phyloP scores from a whole-genome alignment of 148 eudicot genomes.

The Rhododendron griersonianum region DNA sequence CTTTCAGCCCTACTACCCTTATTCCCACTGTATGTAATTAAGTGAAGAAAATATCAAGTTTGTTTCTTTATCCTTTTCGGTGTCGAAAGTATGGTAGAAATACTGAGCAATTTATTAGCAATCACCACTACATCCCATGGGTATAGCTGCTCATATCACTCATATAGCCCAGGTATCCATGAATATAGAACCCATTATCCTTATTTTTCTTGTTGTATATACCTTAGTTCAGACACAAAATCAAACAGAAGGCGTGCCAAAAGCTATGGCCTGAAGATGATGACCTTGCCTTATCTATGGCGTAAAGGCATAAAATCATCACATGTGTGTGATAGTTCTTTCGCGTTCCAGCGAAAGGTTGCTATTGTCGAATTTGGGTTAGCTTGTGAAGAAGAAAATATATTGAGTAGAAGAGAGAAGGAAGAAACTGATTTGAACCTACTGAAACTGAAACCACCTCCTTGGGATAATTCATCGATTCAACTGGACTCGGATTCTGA shows the following conservation, averaged over 20 bases:
- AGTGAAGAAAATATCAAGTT: not conserved
- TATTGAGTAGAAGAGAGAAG: not conserved
- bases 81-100: conserved; percentile 10
- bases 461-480: not conserved
- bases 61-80: not conserved
- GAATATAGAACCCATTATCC: not conserved
- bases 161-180: not conserved
- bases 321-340: not conserved
- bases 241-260: conserved; percentile 12
- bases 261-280: not conserved
- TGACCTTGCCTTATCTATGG: not conserved
- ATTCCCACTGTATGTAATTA: not conserved
- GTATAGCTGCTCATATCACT: conserved; percentile 10
- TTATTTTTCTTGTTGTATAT: not conserved
- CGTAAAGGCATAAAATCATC: not conserved
- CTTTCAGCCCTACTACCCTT: not conserved
- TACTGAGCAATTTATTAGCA: conserved; percentile 7
- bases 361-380: conserved; percentile 1
- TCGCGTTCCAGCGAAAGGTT: not conserved
- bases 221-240: conserved; percentile 16
- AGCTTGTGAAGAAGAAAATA: conserved; percentile 1
- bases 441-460: not conserved
- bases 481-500: not conserved
- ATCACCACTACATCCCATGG: conserved; percentile 12
- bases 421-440: not conserved